phyloP scores from a whole-genome alignment of 371 early-diverging fungal species.

The Dentiscutata heterogama region DNA sequence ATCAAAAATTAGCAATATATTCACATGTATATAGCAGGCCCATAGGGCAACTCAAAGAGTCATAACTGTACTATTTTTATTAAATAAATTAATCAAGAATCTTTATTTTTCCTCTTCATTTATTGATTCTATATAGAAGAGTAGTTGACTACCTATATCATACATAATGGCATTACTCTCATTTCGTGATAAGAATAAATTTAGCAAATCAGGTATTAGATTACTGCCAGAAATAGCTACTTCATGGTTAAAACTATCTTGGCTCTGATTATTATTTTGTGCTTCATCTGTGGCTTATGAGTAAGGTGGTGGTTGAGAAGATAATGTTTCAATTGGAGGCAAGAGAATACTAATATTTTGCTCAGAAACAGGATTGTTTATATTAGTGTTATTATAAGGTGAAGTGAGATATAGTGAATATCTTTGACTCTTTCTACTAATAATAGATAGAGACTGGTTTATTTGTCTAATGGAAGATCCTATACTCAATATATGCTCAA shows the following conservation, averaged over 20 bases:
- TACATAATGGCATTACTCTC: slow-evolving; percentile 27
- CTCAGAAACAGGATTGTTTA: background rate
- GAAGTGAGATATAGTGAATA: background rate
- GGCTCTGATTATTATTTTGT: slow-evolving; percentile 14
- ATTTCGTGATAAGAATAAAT: slow-evolving; percentile 23
- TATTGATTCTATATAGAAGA: slow-evolving; percentile 9
- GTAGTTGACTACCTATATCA: slow-evolving; percentile 14
- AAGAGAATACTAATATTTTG: background rate
- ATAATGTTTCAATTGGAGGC: background rate
- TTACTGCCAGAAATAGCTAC: slow-evolving; percentile 26
- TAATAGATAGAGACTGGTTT: slow-evolving; percentile 3
- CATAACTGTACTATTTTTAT: no score
- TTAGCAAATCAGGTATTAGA: slow-evolving; percentile 23
- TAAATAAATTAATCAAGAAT: background rate
- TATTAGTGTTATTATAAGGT: background rate
- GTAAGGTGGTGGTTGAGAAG: background rate
- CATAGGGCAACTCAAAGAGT: no score
- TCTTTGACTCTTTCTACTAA: slow-evolving; percentile 23
- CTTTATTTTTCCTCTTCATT: slow-evolving; percentile 16
- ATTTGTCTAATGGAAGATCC: slow-evolving; percentile 9
- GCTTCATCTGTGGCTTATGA: background rate
- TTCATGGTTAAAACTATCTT: slow-evolving; percentile 1
- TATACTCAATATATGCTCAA: slow-evolving; percentile 28
- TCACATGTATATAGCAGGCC: no score
- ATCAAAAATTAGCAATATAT: no score